Percentiles rank a stretch among this genome's conserved stretches.
Evolutionary conservation across 805 yeast species (phyloP).

Genomic region (Lachancea thermotolerans): DNA sequence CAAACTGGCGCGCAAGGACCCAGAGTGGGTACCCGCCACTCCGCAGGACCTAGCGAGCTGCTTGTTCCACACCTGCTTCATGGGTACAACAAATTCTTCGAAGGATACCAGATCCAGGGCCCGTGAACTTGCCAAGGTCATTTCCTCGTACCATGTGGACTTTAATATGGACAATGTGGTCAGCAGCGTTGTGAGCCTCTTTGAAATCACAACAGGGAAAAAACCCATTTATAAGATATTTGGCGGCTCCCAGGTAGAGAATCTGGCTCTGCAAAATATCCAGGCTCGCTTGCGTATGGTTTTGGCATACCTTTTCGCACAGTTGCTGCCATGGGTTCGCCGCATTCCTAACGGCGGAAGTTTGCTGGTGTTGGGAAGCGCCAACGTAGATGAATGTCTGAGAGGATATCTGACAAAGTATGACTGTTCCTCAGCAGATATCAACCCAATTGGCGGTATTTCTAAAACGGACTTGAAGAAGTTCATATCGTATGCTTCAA

Average conservation of each 20-base stretch:
- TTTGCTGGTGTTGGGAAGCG: conserved; percentile 84
- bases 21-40: conserved; percentile 56
- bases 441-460: conserved; percentile 98
- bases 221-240: conserved; percentile 82
- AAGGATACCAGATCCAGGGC: conserved; percentile 80
- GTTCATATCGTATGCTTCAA: conserved; percentile 75
- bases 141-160: conserved; percentile 88
- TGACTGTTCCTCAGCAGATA: conserved; percentile 95
- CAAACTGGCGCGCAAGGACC: conserved; percentile 50
- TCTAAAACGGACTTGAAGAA: conserved; percentile 87
- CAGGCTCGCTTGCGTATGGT: conserved; percentile 98
- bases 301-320: conserved; percentile 86
- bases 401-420: conserved; percentile 95
- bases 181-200: conserved; percentile 60
- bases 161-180: conserved; percentile 88
- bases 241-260: conserved; percentile 90
- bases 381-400: conserved; percentile 94
- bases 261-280: conserved; percentile 90
- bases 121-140: conserved; percentile 57
- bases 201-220: conserved; percentile 86
- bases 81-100: conserved; percentile 96
- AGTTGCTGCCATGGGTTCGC: conserved; percentile 91
- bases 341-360: conserved; percentile 57
- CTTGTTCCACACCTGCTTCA: conserved; percentile 83
- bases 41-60: conserved; percentile 71